Evolutionary conservation across 2,329 filamentous ascomycete genomes (phyloP), one percentile per base, ranked within the genome.

Genomic region (Alternaria sp.): DNA sequence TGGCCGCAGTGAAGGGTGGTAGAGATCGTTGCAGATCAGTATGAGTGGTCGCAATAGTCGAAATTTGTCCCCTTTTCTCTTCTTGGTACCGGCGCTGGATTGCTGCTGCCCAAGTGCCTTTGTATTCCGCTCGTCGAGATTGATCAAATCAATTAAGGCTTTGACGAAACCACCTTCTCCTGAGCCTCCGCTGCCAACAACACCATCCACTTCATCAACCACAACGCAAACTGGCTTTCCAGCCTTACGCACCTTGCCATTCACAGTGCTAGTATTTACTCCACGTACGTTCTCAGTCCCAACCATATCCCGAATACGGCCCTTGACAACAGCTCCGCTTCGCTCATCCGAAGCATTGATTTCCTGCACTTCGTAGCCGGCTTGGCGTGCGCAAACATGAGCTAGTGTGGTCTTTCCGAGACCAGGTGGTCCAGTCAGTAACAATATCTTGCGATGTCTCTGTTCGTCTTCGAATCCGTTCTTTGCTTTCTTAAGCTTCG

Each of bases 321-420:
- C 92, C 73, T 91, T 95, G 34, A 99, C 95, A 2, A 99, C 92
- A 71, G 94, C 88, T 29, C 86, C 85, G 72, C 92, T 97, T 69
- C 95, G 86, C 73, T 99, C 96, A 72, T 99, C 95, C 69, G 94
- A 98, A 8, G 96, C 95, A 70, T 99, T 99, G 79, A 99, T 96
- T 75, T 99, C 95, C 73, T 98, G 86, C 1, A 96, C 91, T 71
- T 98, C 95, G 70, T 99, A 99, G 0, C 95, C 95, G 5, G 95
- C 95, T 78, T 99, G 95, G 67, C 85, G 89, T 0, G 96, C 96
- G 74, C 95, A 98, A 0, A 99, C 95, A 77, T 99, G 95, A 2
- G 95, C 95, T 46, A 99, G 78, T 0, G 95, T 99, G 0, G 95
- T 99, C 81, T 99, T 99, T 28, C 95, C 95, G 10, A 99, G 81